Conservation (phyloP, 768 basidiomycete genomes). For the Flagelloscypha sp. region DNA sequence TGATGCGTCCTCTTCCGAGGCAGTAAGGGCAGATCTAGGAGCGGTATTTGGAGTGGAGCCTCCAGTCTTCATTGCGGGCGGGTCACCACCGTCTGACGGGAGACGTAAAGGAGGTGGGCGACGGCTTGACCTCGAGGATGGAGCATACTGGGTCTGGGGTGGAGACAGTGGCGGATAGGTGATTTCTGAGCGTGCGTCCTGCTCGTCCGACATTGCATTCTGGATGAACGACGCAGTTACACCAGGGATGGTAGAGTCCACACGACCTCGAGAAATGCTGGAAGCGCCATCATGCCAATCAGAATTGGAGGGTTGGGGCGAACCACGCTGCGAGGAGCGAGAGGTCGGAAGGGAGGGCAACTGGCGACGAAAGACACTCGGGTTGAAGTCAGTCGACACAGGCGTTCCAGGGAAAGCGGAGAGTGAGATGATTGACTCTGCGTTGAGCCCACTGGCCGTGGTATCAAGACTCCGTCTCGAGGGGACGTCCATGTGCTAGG, state of each 20-base stretch:
- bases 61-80: too few species aligned
- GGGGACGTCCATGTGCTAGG: too few species aligned
- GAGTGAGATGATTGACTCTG: too few species aligned
- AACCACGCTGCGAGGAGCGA: neutral
- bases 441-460: too few species aligned
- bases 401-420: too few species aligned
- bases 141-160: conserved; percentile 9
- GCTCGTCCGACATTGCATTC: neutral
- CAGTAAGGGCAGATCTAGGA: conserved; percentile 21
- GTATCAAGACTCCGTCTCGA: too few species aligned
- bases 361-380: too few species aligned
- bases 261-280: conserved; percentile 45
- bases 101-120: conserved; percentile 9
- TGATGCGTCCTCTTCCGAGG: conserved; percentile 22
- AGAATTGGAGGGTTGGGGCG: conserved; percentile 28
- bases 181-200: conserved; percentile 36
- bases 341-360: conserved; percentile 3
- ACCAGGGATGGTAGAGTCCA: conserved; percentile 26
- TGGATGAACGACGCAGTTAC: conserved; percentile 22
- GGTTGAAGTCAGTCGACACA: too few species aligned
- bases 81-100: conserved; percentile 17
- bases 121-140: conserved; percentile 6
- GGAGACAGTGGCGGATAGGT: conserved; percentile 40
- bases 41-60: conserved; percentile 27
- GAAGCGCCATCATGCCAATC: conserved; percentile 60